Conservation (phyloP, 352 stramenopile species). For the Phytophthora cactorum region DNA sequence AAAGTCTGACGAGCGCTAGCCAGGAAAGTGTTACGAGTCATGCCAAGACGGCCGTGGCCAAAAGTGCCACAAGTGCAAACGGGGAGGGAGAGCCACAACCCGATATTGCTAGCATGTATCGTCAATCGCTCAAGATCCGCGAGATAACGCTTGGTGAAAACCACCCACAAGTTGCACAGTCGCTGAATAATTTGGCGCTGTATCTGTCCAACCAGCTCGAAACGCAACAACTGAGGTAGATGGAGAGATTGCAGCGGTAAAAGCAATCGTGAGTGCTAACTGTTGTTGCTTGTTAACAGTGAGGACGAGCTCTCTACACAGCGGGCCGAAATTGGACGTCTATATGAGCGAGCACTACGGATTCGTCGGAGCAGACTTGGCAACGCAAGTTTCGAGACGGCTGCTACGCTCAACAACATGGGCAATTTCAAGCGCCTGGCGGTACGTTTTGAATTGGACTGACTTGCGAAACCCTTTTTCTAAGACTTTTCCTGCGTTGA, state of each 20-base stretch:
- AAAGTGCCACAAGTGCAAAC: background rate
- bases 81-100: conserved; percentile 31
- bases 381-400: conserved; percentile 82
- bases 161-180: conserved; percentile 82
- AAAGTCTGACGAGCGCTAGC: conserved; percentile 25
- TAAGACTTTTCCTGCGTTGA: background rate
- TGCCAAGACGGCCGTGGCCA: background rate
- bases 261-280: conserved; percentile 5
- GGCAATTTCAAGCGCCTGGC: conserved; percentile 82
- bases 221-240: conserved; percentile 57
- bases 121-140: conserved; percentile 76
- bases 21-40: conserved; percentile 13
- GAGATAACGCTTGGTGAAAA: conserved; percentile 67
- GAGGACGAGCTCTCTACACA: conserved; percentile 45
- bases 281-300: conserved; percentile 13
- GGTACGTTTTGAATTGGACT: conserved; percentile 35
- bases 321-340: conserved; percentile 58
- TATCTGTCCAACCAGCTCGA: conserved; percentile 76
- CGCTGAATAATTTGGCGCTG: conserved; percentile 81
- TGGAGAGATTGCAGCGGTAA: background rate
- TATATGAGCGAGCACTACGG: conserved; percentile 69
- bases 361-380: conserved; percentile 78
- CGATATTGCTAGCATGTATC: conserved; percentile 81
- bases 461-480: background rate
- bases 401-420: conserved; percentile 84